phyloP scores from a whole-genome alignment of 805 yeast species.

The Tetrapisispora taiwanensis region DNA sequence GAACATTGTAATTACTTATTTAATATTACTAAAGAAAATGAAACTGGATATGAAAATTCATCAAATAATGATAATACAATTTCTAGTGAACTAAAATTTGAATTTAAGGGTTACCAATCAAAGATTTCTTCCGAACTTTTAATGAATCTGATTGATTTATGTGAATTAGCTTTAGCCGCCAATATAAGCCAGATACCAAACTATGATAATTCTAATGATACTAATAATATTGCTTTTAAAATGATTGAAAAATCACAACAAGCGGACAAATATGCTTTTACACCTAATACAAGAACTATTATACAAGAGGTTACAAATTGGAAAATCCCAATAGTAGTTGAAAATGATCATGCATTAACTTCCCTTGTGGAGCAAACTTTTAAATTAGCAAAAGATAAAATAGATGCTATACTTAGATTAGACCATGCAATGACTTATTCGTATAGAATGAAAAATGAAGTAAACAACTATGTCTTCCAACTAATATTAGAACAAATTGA shows the following conservation, averaged over 20 bases:
- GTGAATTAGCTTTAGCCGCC: conserved; percentile 64
- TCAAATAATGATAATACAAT: conserved; percentile 1
- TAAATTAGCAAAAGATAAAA: conserved; percentile 47
- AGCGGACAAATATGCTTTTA: conserved; percentile 26
- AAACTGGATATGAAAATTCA: background rate
- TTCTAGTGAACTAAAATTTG: conserved; percentile 16
- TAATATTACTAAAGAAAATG: background rate
- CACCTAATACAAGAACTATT: conserved; percentile 55
- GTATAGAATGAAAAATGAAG: conserved; percentile 67
- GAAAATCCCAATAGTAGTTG: background rate
- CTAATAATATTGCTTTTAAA: background rate
- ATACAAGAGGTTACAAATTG: conserved; percentile 31
- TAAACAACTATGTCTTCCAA: conserved; percentile 55
- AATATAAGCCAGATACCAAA: conserved; percentile 55
- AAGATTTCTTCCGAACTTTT: background rate
- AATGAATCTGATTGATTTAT: conserved; percentile 37
- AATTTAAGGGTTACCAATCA: conserved; percentile 43
- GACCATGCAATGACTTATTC: conserved; percentile 68
- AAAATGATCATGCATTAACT: conserved; percentile 48
- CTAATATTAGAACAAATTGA: conserved; percentile 55
- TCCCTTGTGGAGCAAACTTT: conserved; percentile 60
- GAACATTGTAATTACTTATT: conserved; percentile 40
- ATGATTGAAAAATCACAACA: background rate
- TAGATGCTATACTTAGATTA: conserved; percentile 58
- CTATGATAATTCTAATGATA: background rate